These are phyloP conservation scores for Silene coronaria DNA, from an alignment of 179 eudicot genomes.

Conservation along the genomic window DNA sequence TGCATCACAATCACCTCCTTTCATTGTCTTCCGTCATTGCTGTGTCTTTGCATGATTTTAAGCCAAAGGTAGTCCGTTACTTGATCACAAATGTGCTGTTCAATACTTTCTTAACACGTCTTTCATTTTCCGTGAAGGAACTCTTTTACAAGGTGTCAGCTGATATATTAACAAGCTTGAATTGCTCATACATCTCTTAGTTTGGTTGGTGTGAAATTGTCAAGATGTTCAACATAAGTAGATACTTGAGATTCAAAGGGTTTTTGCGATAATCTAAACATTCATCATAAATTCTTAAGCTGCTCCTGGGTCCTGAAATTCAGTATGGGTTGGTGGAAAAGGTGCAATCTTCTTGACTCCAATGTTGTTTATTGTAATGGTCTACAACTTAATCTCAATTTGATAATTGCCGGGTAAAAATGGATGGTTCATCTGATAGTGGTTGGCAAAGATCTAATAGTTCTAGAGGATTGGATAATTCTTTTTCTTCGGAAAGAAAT, in stretches of 20 bases:
- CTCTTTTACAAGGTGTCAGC: not conserved
- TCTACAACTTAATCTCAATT: constrained; percentile 17
- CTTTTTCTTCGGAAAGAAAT: constrained; percentile 48
- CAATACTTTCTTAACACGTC: not conserved
- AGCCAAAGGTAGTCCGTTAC: not conserved
- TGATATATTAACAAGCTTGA: not conserved
- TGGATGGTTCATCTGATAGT: constrained; percentile 80
- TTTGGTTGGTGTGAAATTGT: not conserved
- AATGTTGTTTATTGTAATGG: constrained; percentile 13
- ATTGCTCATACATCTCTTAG: not conserved
- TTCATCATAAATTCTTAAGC: not conserved
- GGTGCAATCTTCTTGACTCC: constrained; percentile 14
- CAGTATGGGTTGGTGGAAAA: constrained; percentile 21
- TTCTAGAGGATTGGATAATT: constrained; percentile 57
- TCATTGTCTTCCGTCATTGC: not conserved
- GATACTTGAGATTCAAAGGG: not conserved
- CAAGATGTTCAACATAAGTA: not conserved
- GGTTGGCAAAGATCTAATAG: constrained; percentile 49
- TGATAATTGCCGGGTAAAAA: constrained; percentile 36
- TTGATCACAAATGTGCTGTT: not conserved
- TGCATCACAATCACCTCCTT: not conserved
- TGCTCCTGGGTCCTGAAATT: not conserved
- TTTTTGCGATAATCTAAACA: not conserved
- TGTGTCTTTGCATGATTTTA: not conserved
- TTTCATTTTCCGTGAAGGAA: constrained; percentile 7